Percentiles rank a stretch among this genome's conserved stretches.
These are phyloP conservation scores for Tolypocladium endophyticum DNA, from an alignment of 2,329 filamentous ascomycete genomes.

Conservation along the genomic window DNA sequence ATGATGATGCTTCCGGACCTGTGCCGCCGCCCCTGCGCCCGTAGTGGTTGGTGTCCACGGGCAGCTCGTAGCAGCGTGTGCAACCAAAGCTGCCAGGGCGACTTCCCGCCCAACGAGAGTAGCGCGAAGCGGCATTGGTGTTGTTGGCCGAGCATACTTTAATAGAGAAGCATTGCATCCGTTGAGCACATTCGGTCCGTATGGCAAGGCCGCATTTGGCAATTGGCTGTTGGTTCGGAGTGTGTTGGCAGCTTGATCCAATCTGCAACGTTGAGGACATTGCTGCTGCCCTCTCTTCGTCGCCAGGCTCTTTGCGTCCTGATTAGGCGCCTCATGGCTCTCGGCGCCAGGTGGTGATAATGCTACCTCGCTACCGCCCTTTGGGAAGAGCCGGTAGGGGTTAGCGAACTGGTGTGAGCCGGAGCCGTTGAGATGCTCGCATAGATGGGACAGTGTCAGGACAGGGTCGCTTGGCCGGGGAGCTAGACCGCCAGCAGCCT, in stretches of 20 bases:
- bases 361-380: not conserved
- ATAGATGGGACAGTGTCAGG: not conserved
- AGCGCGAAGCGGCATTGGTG: not conserved
- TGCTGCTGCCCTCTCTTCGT: not conserved
- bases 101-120: not conserved
- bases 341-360: not conserved
- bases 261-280: not conserved
- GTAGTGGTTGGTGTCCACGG: not conserved
- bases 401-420: not conserved
- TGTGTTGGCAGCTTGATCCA: not conserved
- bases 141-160: not conserved
- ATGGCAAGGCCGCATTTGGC: not conserved
- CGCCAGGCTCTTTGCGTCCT: not conserved
- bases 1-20: slow-evolving; percentile 1
- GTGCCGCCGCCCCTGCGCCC: too few species aligned
- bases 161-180: slow-evolving; percentile 1
- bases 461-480: not conserved
- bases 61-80: not conserved
- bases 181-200: not conserved
- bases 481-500: not conserved
- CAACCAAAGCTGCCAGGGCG: not conserved
- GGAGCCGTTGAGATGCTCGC: not conserved
- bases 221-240: not conserved
- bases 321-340: not conserved
- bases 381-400: not conserved